Evolutionary conservation across 768 basidiomycete genomes (phyloP), one percentile per base, ranked within the genome.

Genomic region (Lyophyllum shimeji): DNA sequence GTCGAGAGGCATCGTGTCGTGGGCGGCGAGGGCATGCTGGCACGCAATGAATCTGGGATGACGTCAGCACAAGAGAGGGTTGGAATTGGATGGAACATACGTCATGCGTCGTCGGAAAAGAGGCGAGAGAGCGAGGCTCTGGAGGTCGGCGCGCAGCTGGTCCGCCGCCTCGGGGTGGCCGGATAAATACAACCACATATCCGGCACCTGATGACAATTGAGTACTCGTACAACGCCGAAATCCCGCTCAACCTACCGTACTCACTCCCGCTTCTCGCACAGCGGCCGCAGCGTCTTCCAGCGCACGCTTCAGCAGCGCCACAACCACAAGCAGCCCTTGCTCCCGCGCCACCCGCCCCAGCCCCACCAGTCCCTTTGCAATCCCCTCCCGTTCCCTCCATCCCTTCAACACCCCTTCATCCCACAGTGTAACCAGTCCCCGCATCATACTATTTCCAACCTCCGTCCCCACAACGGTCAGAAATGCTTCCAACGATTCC

Each of bases 371-470:
- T 33, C 78, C 74, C 54, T 77, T 75, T 42, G 85, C 81, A 50
- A 90, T 72, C n/a, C 72, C 74, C 66, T 95, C 90, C 40, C 94
- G 76, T 57, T 93, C 86, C 56, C 90, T 78, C 95, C 95, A 98
- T 12, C 82, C 82, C 46, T 76, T 79, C 54, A 89, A 77, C 58
- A 73, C 71, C 1, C 76, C 78, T 46, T 80, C 79, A 43, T 82
- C 73, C 88, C 89, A 90, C 20, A 78, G 67, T 13, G 71, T 71
- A 18, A 80, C 70, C 54, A 87, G 57, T 37, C 77, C 77, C 40
- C 72, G 63, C 56, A 84, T 82, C 61, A 76, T 72, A 50, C 59
- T 65, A 18, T 74, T 66, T 62, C 79, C 78, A 2, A 78, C 80
- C 25, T 80, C 74, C 12, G 66, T 65, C 1, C 76, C 81, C 7